Conservation (phyloP, 1,284 basidiomycete genomes). For the Lignosus rhinocerotis region DNA sequence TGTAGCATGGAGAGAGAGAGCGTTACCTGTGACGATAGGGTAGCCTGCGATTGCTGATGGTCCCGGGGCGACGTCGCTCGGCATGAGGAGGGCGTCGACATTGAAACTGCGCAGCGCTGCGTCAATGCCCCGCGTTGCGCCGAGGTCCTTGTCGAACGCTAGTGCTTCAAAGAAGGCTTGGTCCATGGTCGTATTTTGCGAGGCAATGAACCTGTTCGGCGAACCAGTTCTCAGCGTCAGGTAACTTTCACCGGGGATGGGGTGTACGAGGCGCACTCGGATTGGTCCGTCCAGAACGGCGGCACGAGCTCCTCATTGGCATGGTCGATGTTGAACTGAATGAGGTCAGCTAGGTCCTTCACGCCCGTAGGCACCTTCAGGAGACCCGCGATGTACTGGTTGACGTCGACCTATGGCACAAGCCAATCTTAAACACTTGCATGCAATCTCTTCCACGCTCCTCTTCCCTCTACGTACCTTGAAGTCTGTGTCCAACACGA, state of each 20-base stretch:
- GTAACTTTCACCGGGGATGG: too few relatives aligned
- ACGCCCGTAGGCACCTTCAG: slow-evolving; percentile 39
- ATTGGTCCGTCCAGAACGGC: slow-evolving; percentile 43
- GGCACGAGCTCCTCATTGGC: slow-evolving; percentile 41
- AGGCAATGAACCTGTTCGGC: slow-evolving; percentile 36
- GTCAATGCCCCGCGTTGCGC: slow-evolving; percentile 46
- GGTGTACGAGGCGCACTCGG: slow-evolving; percentile 31
- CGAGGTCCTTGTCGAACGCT: slow-evolving; percentile 38
- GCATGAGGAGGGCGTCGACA: slow-evolving; percentile 59
- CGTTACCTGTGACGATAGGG: slow-evolving; percentile 54
- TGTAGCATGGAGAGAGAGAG: neutral
- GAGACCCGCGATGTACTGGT: slow-evolving; percentile 36
- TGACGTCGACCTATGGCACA: slow-evolving; percentile 35
- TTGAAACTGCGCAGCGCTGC: slow-evolving; percentile 41
- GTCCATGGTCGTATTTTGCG: slow-evolving; percentile 38
- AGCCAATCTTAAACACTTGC: neutral
- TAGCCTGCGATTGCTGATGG: slow-evolving; percentile 56
- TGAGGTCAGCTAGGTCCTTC: slow-evolving; percentile 40
- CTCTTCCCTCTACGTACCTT: slow-evolving; percentile 34
- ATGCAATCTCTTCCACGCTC: neutral
- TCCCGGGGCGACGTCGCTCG: slow-evolving; percentile 42
- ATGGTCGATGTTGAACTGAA: slow-evolving; percentile 44
- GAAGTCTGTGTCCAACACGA: slow-evolving; percentile 42
- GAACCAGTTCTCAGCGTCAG: neutral
- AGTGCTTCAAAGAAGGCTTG: slow-evolving; percentile 42